A percentile compares a stretch with the other conserved stretches of the same genome.
Evolutionary conservation across 2,329 filamentous ascomycete genomes (phyloP).

Genomic region (Colletotrichum sp.): DNA sequence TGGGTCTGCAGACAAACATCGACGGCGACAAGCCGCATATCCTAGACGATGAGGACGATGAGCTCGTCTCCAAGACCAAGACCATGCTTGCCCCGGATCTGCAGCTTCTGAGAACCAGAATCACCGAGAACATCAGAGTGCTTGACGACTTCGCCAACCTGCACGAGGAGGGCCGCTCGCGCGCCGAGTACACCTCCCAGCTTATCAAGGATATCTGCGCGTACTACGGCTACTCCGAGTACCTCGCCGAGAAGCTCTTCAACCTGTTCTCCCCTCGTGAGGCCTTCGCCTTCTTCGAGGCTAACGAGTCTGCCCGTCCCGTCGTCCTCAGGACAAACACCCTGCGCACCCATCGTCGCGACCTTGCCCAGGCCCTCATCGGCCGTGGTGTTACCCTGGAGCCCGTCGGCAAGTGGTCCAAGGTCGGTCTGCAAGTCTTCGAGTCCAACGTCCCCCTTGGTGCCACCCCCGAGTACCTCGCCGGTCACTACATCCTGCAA

Average conservation of each 20-base stretch:
- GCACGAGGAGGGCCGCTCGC: constrained; percentile 78
- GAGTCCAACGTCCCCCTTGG: constrained; percentile 85
- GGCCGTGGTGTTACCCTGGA: constrained; percentile 96
- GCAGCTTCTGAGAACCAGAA: constrained; percentile 84
- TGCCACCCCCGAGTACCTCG: constrained; percentile 96
- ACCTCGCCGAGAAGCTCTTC: constrained; percentile 94
- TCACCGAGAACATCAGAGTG: constrained; percentile 92
- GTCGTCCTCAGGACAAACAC: constrained; percentile 98
- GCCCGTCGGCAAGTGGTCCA: constrained; percentile 98
- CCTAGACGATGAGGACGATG: constrained; percentile 65
- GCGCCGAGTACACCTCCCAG: constrained; percentile 86
- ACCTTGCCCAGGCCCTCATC: constrained; percentile 91
- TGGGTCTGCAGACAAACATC: constrained; percentile 92
- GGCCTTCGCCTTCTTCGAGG: constrained; percentile 98
- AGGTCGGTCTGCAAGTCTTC: constrained; percentile 96
- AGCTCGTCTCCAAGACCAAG: constrained; percentile 61
- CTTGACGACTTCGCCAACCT: constrained; percentile 87
- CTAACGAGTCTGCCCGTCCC: constrained; percentile 92
- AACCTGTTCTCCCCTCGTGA: constrained; percentile 91
- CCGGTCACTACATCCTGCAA: constrained; percentile 97
- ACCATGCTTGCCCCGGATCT: constrained; percentile 83
- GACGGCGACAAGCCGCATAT: constrained; percentile 74
- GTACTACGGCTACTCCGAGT: constrained; percentile 96
- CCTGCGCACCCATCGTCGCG: constrained; percentile 75
- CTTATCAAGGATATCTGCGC: constrained; percentile 90